Percentiles rank a stretch among this genome's conserved stretches.
phyloP scores from a whole-genome alignment of 2,329 filamentous ascomycete species.

The Hymenotorrendiella dingleyae region DNA sequence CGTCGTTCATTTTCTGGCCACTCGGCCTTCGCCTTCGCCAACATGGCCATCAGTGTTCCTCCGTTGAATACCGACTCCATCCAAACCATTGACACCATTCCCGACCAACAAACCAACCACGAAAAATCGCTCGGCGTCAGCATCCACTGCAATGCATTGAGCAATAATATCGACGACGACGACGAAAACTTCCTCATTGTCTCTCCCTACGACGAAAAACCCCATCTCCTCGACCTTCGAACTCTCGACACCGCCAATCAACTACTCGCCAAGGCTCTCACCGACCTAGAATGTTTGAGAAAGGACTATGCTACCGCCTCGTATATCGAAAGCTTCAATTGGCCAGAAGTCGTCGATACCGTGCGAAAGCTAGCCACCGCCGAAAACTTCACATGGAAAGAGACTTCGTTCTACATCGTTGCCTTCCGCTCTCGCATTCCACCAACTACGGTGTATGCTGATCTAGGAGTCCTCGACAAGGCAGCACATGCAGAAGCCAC shows the following conservation, averaged over 20 bases:
- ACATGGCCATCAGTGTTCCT: background rate
- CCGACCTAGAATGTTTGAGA: conserved; percentile 54
- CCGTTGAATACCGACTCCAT: background rate
- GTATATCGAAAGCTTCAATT: conserved; percentile 75
- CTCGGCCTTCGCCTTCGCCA: background rate
- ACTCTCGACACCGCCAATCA: conserved; percentile 59
- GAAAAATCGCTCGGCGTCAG: background rate
- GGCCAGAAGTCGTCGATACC: conserved; percentile 54
- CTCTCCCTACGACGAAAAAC: conserved; percentile 68
- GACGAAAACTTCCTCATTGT: conserved; percentile 46
- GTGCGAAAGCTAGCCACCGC: conserved; percentile 46
- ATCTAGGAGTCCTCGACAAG: conserved; percentile 69
- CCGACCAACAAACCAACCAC: background rate
- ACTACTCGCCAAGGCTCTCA: conserved; percentile 67
- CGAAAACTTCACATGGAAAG: conserved; percentile 50
- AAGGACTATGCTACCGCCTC: conserved; percentile 70
- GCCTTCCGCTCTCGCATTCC: conserved; percentile 73
- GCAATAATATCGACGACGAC: background rate
- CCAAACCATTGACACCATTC: background rate
- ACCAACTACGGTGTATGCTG: conserved; percentile 57
- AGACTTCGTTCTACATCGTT: conserved; percentile 72
- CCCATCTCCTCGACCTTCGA: conserved; percentile 68
- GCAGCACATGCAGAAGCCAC: conserved; percentile 76
- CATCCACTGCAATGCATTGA: background rate
- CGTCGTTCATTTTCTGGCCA: background rate